Base-by-base conservation (phyloP, 1,139 yeast species). In the Taphrina wiesneri region DNA sequence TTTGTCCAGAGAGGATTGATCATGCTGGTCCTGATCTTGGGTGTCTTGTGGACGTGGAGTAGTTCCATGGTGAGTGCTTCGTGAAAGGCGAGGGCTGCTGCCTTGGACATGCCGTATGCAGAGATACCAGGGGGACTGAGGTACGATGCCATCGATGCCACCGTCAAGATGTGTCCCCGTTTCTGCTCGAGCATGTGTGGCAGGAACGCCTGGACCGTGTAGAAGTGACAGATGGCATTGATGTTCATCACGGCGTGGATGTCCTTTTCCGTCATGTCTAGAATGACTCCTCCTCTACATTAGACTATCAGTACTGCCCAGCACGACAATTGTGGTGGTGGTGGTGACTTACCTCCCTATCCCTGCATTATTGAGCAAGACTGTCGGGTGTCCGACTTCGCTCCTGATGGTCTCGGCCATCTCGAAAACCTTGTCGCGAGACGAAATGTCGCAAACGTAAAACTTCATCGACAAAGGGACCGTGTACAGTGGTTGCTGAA, bases 61-160 rank as follows among this genome's bases (percentile, higher is more conserved):
- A 89, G 74, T 73, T 89, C 96, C 70, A 85, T 84, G 0, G 90
- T 85, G 47, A 92, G 77, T 0, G 93, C 85, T 73, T 90, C 96
- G 74, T 92, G 97, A 59, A 91, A 77, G 0, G 95, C 92, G 64
- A 92, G 83, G 30, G 90, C 76, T 0, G 96, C 97, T 0, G 96
- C 87, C 75, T 92, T 92, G 9, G 96, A 84, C 0, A 97, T 96
- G 0, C 97, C 96, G 73, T 92, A 92, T 0, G 89, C 89, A 47
- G 81, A 71, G 61, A 67, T 25, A 17, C 32, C 34, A 19, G 47
- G 34, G 15, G 57, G 54, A 19, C 56, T 43, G 41, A 56, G 43
- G 70, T 87, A 86, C 0, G 97, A 97, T 66, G 92, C 79, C 0
- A 90, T 90, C 0, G 96, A 89, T 0, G 95, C 91, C 41, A 92